Conservation (phyloP, 805 yeast species). For the Lipomyces mesembrius region DNA sequence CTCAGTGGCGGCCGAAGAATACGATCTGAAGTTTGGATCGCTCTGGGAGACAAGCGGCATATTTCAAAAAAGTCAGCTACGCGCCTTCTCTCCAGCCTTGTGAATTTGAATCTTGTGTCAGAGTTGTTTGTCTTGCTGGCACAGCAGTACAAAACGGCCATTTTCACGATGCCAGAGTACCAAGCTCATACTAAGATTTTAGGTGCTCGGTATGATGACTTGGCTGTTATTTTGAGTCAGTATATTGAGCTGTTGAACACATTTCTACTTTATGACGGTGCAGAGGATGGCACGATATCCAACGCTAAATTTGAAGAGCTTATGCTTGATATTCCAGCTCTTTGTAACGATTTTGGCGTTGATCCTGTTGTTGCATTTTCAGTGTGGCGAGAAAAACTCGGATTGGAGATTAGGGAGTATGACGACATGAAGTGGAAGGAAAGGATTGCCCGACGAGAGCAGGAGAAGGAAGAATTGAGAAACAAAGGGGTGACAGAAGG, state of each 20-base stretch:
- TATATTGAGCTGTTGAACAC: slow-evolving; percentile 62
- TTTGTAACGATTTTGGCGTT: slow-evolving; percentile 43
- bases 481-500: slow-evolving; percentile 1
- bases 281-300: slow-evolving; percentile 19
- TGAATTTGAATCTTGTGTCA: slow-evolving; percentile 50
- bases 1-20: slow-evolving; percentile 68
- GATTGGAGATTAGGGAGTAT: slow-evolving; percentile 44
- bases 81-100: slow-evolving; percentile 55
- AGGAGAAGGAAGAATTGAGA: slow-evolving; percentile 37
- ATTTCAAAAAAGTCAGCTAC: slow-evolving; percentile 54
- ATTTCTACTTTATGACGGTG: slow-evolving; percentile 47
- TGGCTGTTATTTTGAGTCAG: slow-evolving; percentile 67
- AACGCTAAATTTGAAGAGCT: slow-evolving; percentile 15
- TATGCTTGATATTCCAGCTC: slow-evolving; percentile 33
- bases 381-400: slow-evolving; percentile 62
- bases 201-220: slow-evolving; percentile 73
- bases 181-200: slow-evolving; percentile 68
- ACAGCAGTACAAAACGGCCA: slow-evolving; percentile 51
- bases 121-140: slow-evolving; percentile 72
- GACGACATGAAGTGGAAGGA: slow-evolving; percentile 33
- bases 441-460: slow-evolving; percentile 15
- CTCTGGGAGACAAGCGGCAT: slow-evolving; percentile 57
- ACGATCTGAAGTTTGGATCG: slow-evolving; percentile 55
- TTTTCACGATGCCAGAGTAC: slow-evolving; percentile 40
- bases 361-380: slow-evolving; percentile 68